Conservation (phyloP, 768 basidiomycete species). For the Rhodotorula kratochvilovae region DNA sequence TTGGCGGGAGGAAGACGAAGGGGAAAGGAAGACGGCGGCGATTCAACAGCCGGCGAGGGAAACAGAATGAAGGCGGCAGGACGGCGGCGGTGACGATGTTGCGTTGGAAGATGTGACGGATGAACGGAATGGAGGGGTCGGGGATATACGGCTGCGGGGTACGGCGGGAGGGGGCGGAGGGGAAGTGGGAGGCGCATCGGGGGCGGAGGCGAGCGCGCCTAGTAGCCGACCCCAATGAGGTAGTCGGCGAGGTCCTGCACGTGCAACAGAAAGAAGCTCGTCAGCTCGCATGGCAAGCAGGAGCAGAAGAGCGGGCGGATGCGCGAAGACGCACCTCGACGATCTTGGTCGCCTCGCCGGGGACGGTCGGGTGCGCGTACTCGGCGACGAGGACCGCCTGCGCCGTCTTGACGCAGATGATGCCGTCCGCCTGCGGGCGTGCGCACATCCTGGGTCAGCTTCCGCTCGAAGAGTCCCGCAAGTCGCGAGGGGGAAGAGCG, state of each 20-base stretch:
- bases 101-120: background rate
- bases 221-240: constrained; percentile 53
- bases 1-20: too few relatives aligned
- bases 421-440: constrained; percentile 63
- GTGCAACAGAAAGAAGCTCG: background rate
- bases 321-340: constrained; percentile 54
- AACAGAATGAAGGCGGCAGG: too few relatives aligned
- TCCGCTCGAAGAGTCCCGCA: too few relatives aligned
- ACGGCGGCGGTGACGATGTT: background rate
- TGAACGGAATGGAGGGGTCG: background rate
- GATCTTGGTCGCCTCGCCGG: constrained; percentile 61
- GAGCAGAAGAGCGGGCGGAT: too few relatives aligned
- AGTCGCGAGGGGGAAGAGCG: too few relatives aligned
- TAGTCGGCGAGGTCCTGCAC: constrained; percentile 63
- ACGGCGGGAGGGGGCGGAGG: background rate
- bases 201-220: background rate
- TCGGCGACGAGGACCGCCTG: constrained; percentile 78
- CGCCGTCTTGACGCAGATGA: constrained; percentile 69
- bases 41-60: too few relatives aligned
- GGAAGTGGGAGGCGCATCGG: background rate
- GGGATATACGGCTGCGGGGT: background rate
- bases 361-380: constrained; percentile 64
- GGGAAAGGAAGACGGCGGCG: too few relatives aligned
- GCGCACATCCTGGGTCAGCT: background rate
- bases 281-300: background rate